These are phyloP conservation scores for Cardamine chenopodiifolia DNA, from an alignment of 345 rosid species.

Conservation along the genomic window DNA sequence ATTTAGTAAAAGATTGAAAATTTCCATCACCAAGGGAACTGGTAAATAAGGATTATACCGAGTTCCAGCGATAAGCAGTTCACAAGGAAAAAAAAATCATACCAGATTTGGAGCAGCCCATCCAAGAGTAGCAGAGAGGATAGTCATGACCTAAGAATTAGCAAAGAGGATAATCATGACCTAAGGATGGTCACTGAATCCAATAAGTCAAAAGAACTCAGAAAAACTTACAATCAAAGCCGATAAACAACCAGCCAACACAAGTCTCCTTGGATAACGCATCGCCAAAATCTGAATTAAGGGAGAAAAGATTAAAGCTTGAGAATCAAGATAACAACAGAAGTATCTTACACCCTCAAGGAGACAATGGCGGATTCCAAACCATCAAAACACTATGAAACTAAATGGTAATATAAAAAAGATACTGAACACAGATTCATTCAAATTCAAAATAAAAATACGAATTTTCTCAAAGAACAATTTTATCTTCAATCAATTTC, in stretches of 20 bases:
- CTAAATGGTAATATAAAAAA: not conserved
- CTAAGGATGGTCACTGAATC: constrained; percentile 45
- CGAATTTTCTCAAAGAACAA: not conserved
- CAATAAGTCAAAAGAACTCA: not conserved
- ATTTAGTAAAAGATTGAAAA: not conserved
- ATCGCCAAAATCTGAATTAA: constrained; percentile 82
- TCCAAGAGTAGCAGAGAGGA: constrained; percentile 86
- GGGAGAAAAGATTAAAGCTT: constrained; percentile 19
- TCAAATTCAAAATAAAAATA: not conserved
- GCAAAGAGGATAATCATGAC: constrained; percentile 70
- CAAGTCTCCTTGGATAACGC: constrained; percentile 96
- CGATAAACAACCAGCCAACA: constrained; percentile 83
- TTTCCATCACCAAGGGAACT: not conserved
- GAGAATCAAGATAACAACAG: not conserved
- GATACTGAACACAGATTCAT: not conserved
- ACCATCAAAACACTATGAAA: constrained; percentile 1
- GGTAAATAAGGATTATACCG: not conserved
- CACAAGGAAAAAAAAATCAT: not conserved
- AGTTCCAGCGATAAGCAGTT: not conserved
- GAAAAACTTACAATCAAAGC: constrained; percentile 67
- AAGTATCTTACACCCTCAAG: not conserved
- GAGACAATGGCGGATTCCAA: not conserved
- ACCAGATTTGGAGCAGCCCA: constrained; percentile 98
- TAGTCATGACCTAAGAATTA: constrained; percentile 79
- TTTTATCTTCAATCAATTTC: not conserved